These are phyloP conservation scores for Pestalotiopsis fici DNA, from an alignment of 2,329 filamentous ascomycete species.

Conservation along the genomic window DNA sequence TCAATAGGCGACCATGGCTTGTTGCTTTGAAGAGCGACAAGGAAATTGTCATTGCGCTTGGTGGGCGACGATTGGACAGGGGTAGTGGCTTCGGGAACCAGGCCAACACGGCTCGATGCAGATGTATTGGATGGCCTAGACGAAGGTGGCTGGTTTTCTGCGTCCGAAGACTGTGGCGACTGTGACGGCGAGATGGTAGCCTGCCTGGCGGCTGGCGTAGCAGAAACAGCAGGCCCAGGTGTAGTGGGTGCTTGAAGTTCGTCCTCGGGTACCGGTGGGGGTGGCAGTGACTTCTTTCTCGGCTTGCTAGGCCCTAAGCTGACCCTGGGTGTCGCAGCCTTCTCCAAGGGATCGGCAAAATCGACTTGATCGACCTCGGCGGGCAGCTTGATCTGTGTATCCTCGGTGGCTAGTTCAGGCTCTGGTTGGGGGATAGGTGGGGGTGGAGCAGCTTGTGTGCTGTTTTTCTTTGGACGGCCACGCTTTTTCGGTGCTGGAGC, in stretches of 20 bases:
- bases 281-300: conserved; percentile 25
- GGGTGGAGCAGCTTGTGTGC: conserved; percentile 9
- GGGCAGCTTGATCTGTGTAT: conserved; percentile 16
- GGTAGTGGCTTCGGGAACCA: conserved; percentile 47
- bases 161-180: conserved; percentile 76
- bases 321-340: conserved; percentile 16
- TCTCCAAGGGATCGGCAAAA: conserved; percentile 24
- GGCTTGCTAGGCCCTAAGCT: conserved; percentile 13
- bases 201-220: conserved; percentile 52
- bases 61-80: conserved; percentile 59
- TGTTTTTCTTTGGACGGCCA: conserved; percentile 33
- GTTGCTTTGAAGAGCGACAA: conserved; percentile 57
- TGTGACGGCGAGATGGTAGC: conserved; percentile 61
- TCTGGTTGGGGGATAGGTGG: neutral
- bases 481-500: conserved; percentile 30
- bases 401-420: conserved; percentile 22
- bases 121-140: conserved; percentile 56
- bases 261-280: conserved; percentile 25
- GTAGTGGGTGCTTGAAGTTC: conserved; percentile 38
- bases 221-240: conserved; percentile 40
- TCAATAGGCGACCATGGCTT: conserved; percentile 74
- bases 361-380: conserved; percentile 18
- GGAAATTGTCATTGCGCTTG: conserved; percentile 59
- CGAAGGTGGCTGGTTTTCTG: conserved; percentile 77
- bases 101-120: conserved; percentile 46